A percentile compares a stretch with the other conserved stretches of the same genome.
Evolutionary conservation across 768 basidiomycete species (phyloP).

Genomic region (Auricularia cornea): DNA sequence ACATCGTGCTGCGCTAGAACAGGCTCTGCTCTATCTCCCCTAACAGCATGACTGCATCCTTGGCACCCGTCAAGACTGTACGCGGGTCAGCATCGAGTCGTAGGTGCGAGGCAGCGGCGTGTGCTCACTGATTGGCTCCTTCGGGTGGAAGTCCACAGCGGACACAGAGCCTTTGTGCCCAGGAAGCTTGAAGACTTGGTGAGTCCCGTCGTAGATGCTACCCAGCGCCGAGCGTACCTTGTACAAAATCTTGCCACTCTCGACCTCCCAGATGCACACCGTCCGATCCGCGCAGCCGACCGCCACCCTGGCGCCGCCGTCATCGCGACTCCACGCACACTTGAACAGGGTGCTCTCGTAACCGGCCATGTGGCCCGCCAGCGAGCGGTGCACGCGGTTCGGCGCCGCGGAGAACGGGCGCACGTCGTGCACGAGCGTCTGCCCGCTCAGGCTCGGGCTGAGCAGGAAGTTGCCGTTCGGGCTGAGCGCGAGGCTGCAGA

Average conservation of each 20-base stretch:
- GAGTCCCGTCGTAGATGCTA: too few species aligned
- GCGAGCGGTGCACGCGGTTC: constrained; percentile 66
- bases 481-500: constrained; percentile 86
- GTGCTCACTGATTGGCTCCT: constrained; percentile 81
- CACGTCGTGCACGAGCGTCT: constrained; percentile 83
- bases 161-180: constrained; percentile 97
- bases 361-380: constrained; percentile 84
- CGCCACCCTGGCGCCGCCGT: constrained; percentile 71
- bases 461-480: constrained; percentile 83
- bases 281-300: constrained; percentile 87
- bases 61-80: constrained; percentile 83
- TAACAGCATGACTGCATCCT: constrained; percentile 85
- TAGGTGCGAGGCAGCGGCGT: not conserved
- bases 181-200: constrained; percentile 48
- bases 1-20: not conserved
- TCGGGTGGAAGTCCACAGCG: constrained; percentile 92
- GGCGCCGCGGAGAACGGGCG: constrained; percentile 88
- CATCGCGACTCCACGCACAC: constrained; percentile 82
- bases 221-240: constrained; percentile 57
- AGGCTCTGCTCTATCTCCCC: constrained; percentile 68
- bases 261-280: constrained; percentile 82
- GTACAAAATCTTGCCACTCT: constrained; percentile 65
- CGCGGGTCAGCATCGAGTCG: not conserved
- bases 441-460: constrained; percentile 84
- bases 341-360: constrained; percentile 84